These are phyloP conservation scores for Coix lacrymajobi DNA, from an alignment of 176 grass and related monocot genomes.

Conservation along the genomic window DNA sequence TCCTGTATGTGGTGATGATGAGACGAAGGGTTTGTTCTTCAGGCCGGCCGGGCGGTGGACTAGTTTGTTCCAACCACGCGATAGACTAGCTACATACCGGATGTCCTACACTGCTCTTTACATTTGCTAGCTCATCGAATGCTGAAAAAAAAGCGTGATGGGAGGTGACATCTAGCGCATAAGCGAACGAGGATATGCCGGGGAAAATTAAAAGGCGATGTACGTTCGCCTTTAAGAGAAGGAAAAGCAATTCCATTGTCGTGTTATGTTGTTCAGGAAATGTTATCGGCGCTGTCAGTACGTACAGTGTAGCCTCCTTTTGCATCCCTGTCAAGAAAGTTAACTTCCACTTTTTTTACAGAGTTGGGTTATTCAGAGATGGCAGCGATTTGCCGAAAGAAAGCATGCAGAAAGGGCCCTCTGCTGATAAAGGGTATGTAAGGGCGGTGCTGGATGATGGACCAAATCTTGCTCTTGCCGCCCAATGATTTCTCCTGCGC, in stretches of 20 bases:
- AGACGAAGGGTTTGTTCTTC: background rate
- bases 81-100: background rate
- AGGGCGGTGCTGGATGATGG: background rate
- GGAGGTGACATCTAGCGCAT: slow-evolving; percentile 10
- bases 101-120: background rate
- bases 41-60: background rate
- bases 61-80: background rate
- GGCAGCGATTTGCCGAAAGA: background rate
- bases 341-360: background rate
- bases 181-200: background rate
- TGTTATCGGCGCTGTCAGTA: background rate
- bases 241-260: slow-evolving; percentile 15
- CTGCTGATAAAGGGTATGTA: background rate
- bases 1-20: background rate
- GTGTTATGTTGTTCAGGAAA: slow-evolving; percentile 10
- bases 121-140: background rate
- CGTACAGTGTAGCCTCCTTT: background rate
- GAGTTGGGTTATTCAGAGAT: background rate
- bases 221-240: background rate
- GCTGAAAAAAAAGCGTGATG: background rate
- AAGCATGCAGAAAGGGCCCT: background rate
- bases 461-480: background rate
- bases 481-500: background rate
- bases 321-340: background rate
- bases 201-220: background rate